Percentiles rank a stretch among this genome's conserved stretches.
These are phyloP conservation scores for Osmanthus fragrans DNA, from an alignment of 257 asterid species.

Conservation along the genomic window DNA sequence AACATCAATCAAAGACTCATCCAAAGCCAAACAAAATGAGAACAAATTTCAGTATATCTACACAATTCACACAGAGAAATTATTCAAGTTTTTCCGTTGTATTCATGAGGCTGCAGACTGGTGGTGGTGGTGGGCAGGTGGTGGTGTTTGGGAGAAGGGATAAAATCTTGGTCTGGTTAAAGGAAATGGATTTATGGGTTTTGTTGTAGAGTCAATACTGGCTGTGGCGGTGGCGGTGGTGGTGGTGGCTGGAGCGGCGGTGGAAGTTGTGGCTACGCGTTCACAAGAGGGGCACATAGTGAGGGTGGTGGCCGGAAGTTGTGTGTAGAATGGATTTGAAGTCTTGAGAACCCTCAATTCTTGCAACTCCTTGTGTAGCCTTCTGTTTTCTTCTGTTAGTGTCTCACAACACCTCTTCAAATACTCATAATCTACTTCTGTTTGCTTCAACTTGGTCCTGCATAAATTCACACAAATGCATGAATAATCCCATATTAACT, in stretches of 20 bases:
- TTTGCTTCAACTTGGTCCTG: slow-evolving; percentile 87
- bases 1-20: slow-evolving; percentile 28
- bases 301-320: slow-evolving; percentile 75
- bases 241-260: slow-evolving; percentile 13
- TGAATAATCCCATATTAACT: too few relatives aligned
- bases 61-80: slow-evolving; percentile 17
- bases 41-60: slow-evolving; percentile 30
- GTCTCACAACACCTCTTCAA: slow-evolving; percentile 81
- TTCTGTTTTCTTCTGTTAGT: slow-evolving; percentile 65
- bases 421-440: slow-evolving; percentile 88
- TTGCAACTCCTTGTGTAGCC: slow-evolving; percentile 70
- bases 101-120: slow-evolving; percentile 49
- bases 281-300: slow-evolving; percentile 97
- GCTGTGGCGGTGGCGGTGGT: neutral
- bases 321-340: slow-evolving; percentile 71
- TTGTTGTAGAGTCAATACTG: slow-evolving; percentile 27
- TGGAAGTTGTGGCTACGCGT: slow-evolving; percentile 55
- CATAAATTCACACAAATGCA: neutral
- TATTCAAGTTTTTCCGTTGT: neutral
- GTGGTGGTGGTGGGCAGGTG: slow-evolving; percentile 37
- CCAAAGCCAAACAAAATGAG: neutral
- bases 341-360: slow-evolving; percentile 73
- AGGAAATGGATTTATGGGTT: slow-evolving; percentile 40
- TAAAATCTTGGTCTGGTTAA: slow-evolving; percentile 53
- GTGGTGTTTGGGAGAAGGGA: slow-evolving; percentile 44